Base-by-base conservation (phyloP, 1,284 basidiomycete species). In the Laetiporus sulphureus region DNA sequence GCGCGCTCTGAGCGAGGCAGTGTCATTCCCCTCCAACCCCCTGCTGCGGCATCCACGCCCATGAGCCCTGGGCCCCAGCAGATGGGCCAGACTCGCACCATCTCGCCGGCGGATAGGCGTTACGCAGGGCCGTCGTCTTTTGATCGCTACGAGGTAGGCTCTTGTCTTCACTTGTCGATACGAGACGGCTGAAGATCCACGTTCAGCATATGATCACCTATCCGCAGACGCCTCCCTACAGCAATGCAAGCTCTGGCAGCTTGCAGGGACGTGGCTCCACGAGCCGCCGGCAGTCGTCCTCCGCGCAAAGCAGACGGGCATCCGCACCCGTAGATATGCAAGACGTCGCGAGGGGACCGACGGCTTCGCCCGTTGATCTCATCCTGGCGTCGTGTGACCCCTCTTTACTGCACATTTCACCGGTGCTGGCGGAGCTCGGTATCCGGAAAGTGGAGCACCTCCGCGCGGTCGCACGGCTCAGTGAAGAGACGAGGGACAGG, bases 401-500 rank as follows among this genome's bases (percentile, higher is more conserved):
- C 13, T 71, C 79, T 4, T 56, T 83, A 32, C 38, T 71, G 13
- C 83, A 84, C 59, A 70, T 83, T 30, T 61, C 66, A 1, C 77
- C 77, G 0, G 60, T 73, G 3, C 60, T 85, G 29, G 63, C 63
- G 19, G 67, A 61, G 20, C 61, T 85, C 11, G 82, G 82, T 0
- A 79, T 85, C 25, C 60, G 65, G 33, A 68, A 62, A 11, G 63
- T 73, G 41, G 77, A 75, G 35, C 81, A 85, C 57, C 58, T 85
- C 32, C 65, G 69, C 16, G 82, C 82, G 4, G 62, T 84, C 18
- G 71, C 68, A 2, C 64, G 71, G 44, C 57, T 85, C 50, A 73
- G 72, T 27, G 78, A 79, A 40, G 76, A 74, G 47, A 83, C 77
- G 21, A 60, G 83, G 47, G 73, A 84, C 56, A 60, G 72, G 42